Base-by-base conservation (phyloP, 352 stramenopile genomes). In the Elongisporangium undulatum region DNA sequence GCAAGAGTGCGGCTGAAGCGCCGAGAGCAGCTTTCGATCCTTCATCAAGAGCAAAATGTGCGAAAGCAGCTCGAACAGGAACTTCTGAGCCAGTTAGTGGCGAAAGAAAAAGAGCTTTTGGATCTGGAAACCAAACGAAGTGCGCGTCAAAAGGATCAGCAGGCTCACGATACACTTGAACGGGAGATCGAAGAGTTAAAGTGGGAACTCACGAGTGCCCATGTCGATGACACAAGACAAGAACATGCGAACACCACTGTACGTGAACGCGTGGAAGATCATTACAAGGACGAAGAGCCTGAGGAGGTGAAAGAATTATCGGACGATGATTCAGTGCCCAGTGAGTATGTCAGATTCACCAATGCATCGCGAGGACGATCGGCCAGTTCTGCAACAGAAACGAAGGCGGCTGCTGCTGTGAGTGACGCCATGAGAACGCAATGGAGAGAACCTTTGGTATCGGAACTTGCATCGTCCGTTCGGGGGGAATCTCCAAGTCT, bases 1-100 rank as follows among this genome's bases (percentile, higher is more conserved):
- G 67, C 49, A 24, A 85, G 68, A 53, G 55, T 60, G 39, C 72
- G 68, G 41, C 61, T 73, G 48, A 64, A 75, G 21, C 61, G 66
- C 2, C 72, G 62, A 4, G 83, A 90, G 51, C 71, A 85, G 20
- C 64, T 62, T 19, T 72, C 74, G 16, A 48, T 82, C 26, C 38
- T 79, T 13, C 68, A 74, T 13, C 77, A 90, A 62, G 83, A 90
- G 59, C 66, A 74, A 16, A 74, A 66, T 9, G 57, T 89, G 51
- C 79, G 79, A 3, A 69, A 92, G 55, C 62, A 85, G 51, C 62
- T 85, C 17, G 72, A 89, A 21, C 77, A 74, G 4, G 62, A 80
- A 26, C 54, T 85, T 16, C 48, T 84, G 34, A 68, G 77, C 3
- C 67, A 79, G 24, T 55, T 72, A 34, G 38, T 77, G 49, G 63